A percentile compares a stretch with the other conserved stretches of the same genome.
Evolutionary conservation across 352 stramenopile species (phyloP).

Genomic region (Globisporangium mamillatum): DNA sequence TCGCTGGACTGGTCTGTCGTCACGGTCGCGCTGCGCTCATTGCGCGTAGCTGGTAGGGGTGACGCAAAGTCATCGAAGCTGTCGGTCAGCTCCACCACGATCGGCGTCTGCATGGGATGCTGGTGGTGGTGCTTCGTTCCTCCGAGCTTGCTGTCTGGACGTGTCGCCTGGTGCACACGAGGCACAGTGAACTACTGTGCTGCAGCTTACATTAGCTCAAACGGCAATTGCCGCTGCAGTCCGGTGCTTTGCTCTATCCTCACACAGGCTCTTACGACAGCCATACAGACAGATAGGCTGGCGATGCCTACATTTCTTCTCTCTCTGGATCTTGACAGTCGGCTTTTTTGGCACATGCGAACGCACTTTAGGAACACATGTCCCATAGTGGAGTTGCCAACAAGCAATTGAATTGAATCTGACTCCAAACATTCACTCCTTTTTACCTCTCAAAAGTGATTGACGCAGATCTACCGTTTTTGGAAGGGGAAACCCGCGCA

Average conservation of each 20-base stretch:
- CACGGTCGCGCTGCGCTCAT: constrained; percentile 3
- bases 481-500: not conserved
- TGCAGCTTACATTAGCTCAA: not conserved
- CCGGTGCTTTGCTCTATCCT: not conserved
- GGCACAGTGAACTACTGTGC: not conserved
- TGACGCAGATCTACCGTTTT: not conserved
- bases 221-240: not conserved
- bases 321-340: constrained; percentile 6
- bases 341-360: not conserved
- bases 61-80: constrained; percentile 6
- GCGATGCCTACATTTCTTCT: not conserved
- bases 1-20: constrained; percentile 6
- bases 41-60: not conserved
- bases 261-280: not conserved
- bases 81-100: constrained; percentile 12
- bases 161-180: not conserved
- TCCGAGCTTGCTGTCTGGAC: not conserved
- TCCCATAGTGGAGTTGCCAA: not conserved
- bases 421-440: not conserved
- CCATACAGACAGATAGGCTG: not conserved
- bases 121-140: not conserved
- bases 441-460: not conserved
- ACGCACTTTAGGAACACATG: not conserved
- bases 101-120: constrained; percentile 3
- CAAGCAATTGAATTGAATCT: not conserved